Evolutionary conservation across 441 rosid species (phyloP).

Genomic region (Populus trichocarpa): DNA sequence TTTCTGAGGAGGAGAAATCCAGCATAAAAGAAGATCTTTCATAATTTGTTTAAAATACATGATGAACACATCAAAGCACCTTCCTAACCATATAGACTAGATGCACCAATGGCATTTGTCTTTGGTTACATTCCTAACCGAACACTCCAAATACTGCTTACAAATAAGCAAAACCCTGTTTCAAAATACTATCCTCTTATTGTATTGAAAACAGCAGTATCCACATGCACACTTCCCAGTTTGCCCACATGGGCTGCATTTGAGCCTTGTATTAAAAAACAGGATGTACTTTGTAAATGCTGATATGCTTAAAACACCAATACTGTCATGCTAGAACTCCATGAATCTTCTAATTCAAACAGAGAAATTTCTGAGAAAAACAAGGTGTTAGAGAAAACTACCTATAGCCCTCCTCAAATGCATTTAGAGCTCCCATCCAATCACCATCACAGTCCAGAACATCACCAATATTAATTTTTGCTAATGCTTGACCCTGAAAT

Average conservation of each 20-base stretch:
- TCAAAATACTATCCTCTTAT: not conserved
- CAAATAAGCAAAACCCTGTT: not conserved
- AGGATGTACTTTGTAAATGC: not conserved
- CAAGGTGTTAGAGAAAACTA: conserved; percentile 22
- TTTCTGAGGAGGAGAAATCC: not conserved
- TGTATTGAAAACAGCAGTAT: not conserved
- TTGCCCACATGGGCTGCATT: not conserved
- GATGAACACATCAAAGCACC: not conserved
- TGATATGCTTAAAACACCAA: not conserved
- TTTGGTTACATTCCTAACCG: not conserved
- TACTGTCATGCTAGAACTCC: not conserved
- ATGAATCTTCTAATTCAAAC: not conserved
- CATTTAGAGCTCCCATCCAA: conserved; percentile 69
- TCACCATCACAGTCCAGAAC: conserved; percentile 69
- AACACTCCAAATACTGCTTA: not conserved
- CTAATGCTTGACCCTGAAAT: conserved; percentile 87
- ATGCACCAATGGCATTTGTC: not conserved
- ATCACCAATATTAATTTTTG: conserved; percentile 83
- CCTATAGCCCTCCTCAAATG: conserved; percentile 83
- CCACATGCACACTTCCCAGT: not conserved
- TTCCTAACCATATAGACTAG: not conserved
- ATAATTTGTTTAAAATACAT: not conserved
- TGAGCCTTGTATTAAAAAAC: not conserved
- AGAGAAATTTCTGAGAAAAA: not conserved
- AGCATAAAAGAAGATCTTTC: not conserved